A percentile compares a stretch with the other conserved stretches of the same genome.
phyloP scores from a whole-genome alignment of 805 yeast species.

The Schwanniomyces pseudopolymorphus region DNA sequence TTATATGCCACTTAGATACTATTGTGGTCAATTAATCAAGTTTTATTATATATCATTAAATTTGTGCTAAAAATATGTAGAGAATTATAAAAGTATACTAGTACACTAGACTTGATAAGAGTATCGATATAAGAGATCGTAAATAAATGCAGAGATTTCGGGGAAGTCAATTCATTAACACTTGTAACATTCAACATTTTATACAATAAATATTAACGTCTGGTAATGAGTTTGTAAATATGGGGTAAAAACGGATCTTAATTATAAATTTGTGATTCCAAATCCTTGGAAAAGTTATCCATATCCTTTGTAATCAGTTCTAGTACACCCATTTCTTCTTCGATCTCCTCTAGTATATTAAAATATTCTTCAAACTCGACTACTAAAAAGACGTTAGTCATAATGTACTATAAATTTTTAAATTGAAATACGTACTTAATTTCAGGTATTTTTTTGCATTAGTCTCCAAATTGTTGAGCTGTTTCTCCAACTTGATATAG shows the following conservation, averaged over 20 bases:
- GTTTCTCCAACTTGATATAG: constrained; percentile 44
- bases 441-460: constrained; percentile 31
- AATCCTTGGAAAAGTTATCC: constrained; percentile 60
- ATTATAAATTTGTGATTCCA: constrained; percentile 40
- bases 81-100: too few relatives aligned
- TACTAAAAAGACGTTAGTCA: constrained; percentile 10
- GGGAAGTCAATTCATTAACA: too few relatives aligned
- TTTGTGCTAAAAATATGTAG: too few relatives aligned
- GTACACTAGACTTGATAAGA: too few relatives aligned
- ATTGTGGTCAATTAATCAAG: too few relatives aligned
- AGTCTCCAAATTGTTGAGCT: constrained; percentile 42
- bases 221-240: too few relatives aligned
- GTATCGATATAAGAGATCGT: too few relatives aligned
- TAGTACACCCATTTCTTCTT: constrained; percentile 36
- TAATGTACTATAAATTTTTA: neutral
- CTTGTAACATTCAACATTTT: too few relatives aligned
- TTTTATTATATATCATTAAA: too few relatives aligned
- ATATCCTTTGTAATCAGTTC: constrained; percentile 53
- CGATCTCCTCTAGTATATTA: constrained; percentile 27
- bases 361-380: constrained; percentile 24
- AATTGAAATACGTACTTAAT: constrained; percentile 17
- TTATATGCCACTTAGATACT: too few relatives aligned
- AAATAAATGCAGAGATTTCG: neutral
- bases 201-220: too few relatives aligned
- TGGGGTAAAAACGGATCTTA: neutral